These are phyloP conservation scores for Albugo candida DNA, from an alignment of 352 stramenopile species.

Conservation along the genomic window DNA sequence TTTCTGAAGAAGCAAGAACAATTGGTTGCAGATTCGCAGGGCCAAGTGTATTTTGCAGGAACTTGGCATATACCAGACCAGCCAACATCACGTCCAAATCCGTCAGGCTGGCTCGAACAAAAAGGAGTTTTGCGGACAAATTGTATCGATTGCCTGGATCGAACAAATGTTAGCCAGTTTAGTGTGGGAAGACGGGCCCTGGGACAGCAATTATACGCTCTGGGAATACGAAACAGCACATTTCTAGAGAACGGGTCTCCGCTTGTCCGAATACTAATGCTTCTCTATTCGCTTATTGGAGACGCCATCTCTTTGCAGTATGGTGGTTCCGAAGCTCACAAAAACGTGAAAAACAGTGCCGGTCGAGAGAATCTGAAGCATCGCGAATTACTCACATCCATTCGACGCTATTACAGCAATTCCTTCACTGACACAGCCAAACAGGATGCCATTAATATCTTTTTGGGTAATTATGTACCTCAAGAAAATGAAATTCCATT, in stretches of 20 bases:
- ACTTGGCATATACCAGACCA: background rate
- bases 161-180: slow-evolving; percentile 77
- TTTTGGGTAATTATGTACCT: slow-evolving; percentile 87
- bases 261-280: slow-evolving; percentile 92
- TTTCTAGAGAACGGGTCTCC: slow-evolving; percentile 76
- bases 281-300: slow-evolving; percentile 96
- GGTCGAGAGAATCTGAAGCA: slow-evolving; percentile 82
- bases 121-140: slow-evolving; percentile 96
- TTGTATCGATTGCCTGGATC: slow-evolving; percentile 92
- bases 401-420: slow-evolving; percentile 98
- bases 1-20: too few relatives aligned
- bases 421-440: slow-evolving; percentile 97
- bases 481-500: slow-evolving; percentile 35
- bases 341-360: slow-evolving; percentile 90
- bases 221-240: slow-evolving; percentile 86
- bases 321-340: slow-evolving; percentile 96
- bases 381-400: slow-evolving; percentile 95
- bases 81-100: slow-evolving; percentile 47
- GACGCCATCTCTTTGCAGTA: slow-evolving; percentile 99
- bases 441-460: slow-evolving; percentile 99
- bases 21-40: slow-evolving; percentile 36
- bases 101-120: slow-evolving; percentile 87
- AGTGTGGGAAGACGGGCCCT: slow-evolving; percentile 81
- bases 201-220: slow-evolving; percentile 90
- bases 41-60: slow-evolving; percentile 8